Conservation (phyloP, 2,329 filamentous ascomycete species). For the Hymenoscyphus scutula region DNA sequence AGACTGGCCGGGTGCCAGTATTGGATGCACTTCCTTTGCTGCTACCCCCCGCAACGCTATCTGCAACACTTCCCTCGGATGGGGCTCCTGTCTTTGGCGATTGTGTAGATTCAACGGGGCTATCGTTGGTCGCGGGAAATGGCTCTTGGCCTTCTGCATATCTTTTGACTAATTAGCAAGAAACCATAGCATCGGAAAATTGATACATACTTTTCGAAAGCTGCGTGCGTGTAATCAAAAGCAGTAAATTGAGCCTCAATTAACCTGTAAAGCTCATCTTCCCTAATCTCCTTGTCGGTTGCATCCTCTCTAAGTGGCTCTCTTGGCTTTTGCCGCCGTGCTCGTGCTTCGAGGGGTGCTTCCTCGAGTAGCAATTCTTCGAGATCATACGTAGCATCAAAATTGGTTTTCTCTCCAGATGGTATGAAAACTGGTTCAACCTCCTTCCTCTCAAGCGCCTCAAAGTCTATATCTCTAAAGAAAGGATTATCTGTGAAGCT, state of each 20-base stretch:
- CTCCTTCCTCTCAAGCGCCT: constrained; percentile 77
- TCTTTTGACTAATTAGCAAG: constrained; percentile 24
- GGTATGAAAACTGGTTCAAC: constrained; percentile 90
- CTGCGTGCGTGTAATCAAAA: constrained; percentile 88
- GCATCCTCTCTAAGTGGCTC: constrained; percentile 92
- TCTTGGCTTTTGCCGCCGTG: constrained; percentile 88
- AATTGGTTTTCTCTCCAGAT: constrained; percentile 97
- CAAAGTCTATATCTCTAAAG: constrained; percentile 83
- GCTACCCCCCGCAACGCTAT: background rate
- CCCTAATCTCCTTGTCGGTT: constrained; percentile 88
- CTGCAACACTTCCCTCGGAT: background rate
- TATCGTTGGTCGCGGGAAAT: constrained; percentile 5
- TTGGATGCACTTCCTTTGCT: constrained; percentile 17
- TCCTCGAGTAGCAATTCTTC: constrained; percentile 93
- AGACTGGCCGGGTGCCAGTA: constrained; percentile 20
- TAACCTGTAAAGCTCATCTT: constrained; percentile 89
- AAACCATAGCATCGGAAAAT: constrained; percentile 36
- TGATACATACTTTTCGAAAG: constrained; percentile 62
- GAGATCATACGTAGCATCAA: constrained; percentile 95
- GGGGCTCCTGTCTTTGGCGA: constrained; percentile 1
- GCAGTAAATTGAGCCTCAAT: constrained; percentile 93
- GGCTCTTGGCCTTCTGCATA: constrained; percentile 37
- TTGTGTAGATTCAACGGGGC: constrained; percentile 17
- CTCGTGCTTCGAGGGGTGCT: constrained; percentile 87
- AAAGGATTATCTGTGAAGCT: constrained; percentile 87